phyloP scores from a whole-genome alignment of 768 basidiomycete genomes.

The Lactifluus subvellereus region DNA sequence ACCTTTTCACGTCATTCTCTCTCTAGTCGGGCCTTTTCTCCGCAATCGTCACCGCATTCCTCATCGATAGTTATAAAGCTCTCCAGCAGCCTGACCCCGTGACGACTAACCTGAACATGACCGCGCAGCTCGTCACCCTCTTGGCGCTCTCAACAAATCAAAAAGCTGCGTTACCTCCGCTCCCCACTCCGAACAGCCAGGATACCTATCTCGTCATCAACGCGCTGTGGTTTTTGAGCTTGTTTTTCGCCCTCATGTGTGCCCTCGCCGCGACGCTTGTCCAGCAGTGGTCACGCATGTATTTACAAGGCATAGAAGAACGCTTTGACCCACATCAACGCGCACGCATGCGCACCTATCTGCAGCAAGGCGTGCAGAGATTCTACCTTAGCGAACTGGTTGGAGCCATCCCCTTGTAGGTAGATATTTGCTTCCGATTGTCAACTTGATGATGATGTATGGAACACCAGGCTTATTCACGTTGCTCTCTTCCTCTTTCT shows the following conservation, averaged over 20 bases:
- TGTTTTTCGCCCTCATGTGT: slow-evolving; percentile 14
- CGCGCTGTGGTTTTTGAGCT: slow-evolving; percentile 23
- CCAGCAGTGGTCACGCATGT: slow-evolving; percentile 23
- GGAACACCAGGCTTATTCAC: slow-evolving; percentile 10
- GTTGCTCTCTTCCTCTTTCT: slow-evolving; percentile 15
- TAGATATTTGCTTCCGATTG: neutral
- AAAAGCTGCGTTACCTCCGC: neutral
- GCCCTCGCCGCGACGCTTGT: slow-evolving; percentile 21
- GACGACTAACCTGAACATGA: neutral
- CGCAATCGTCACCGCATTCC: slow-evolving; percentile 17
- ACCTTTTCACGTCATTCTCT: neutral
- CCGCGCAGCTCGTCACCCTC: neutral
- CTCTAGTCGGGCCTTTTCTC: slow-evolving; percentile 23
- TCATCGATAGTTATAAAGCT: slow-evolving; percentile 13
- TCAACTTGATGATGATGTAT: neutral
- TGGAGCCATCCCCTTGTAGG: slow-evolving; percentile 11
- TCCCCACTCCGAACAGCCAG: neutral
- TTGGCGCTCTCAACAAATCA: neutral
- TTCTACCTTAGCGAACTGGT: slow-evolving; percentile 16
- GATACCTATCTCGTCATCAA: slow-evolving; percentile 14
- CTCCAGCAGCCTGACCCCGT: slow-evolving; percentile 13
- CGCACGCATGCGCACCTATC: slow-evolving; percentile 17
- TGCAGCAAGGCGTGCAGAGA: slow-evolving; percentile 12
- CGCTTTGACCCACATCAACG: slow-evolving; percentile 11
- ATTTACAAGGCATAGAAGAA: slow-evolving; percentile 14